These are phyloP conservation scores for Sorghum bicolor DNA, from an alignment of 176 grass and related monocot species.

Conservation along the genomic window DNA sequence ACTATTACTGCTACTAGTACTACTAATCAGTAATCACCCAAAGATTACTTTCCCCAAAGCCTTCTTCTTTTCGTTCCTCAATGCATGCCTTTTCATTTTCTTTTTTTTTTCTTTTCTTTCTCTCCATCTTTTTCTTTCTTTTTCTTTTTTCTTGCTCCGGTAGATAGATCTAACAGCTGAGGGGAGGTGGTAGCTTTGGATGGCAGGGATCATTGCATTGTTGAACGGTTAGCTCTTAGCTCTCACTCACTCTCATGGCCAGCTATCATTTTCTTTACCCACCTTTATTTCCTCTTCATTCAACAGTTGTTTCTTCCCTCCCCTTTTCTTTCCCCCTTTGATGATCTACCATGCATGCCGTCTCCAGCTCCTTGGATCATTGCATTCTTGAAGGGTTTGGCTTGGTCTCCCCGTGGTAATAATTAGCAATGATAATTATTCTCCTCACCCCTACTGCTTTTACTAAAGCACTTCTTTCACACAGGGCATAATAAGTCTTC, in stretches of 20 bases:
- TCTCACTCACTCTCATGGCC: background rate
- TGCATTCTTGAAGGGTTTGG: constrained; percentile 41
- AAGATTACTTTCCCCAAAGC: constrained; percentile 40
- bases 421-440: constrained; percentile 32
- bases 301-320: background rate
- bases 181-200: constrained; percentile 15
- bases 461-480: constrained; percentile 18
- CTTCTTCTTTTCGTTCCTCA: constrained; percentile 16
- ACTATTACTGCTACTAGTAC: background rate
- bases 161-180: constrained; percentile 26
- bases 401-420: background rate
- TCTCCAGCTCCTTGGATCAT: constrained; percentile 39
- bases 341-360: constrained; percentile 25
- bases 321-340: background rate
- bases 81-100: background rate
- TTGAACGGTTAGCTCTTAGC: constrained; percentile 29
- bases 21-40: constrained; percentile 14
- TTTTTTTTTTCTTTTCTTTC: background rate
- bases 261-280: background rate
- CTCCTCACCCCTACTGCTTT: background rate
- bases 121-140: too few species aligned
- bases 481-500: constrained; percentile 15
- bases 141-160: background rate
- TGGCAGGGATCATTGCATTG: constrained; percentile 49
- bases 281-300: background rate